Conservation (phyloP, 352 stramenopile genomes). For the Phytophthora fragariaefolia region DNA sequence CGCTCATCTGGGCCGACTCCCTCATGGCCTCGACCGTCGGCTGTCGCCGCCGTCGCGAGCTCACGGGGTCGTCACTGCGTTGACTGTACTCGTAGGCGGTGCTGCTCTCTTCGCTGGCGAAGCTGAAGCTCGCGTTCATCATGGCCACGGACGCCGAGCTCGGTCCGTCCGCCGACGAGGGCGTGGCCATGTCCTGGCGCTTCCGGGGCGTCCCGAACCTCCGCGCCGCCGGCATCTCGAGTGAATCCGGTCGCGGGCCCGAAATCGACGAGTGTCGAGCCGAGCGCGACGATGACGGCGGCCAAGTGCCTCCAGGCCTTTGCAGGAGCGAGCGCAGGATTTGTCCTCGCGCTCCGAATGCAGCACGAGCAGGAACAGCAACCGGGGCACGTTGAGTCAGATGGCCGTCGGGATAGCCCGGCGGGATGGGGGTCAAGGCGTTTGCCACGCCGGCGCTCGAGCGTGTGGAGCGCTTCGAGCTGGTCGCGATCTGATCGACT, state of each 20-base stretch:
- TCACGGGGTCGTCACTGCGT: constrained; percentile 25
- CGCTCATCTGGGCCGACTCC: constrained; percentile 38
- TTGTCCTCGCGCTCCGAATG: constrained; percentile 37
- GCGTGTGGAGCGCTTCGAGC: constrained; percentile 17
- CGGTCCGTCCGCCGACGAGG: constrained; percentile 22
- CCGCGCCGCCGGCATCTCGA: constrained; percentile 19
- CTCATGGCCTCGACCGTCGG: constrained; percentile 20
- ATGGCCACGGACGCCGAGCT: constrained; percentile 31
- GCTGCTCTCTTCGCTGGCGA: constrained; percentile 32
- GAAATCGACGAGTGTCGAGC: constrained; percentile 9
- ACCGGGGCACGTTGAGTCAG: constrained; percentile 33
- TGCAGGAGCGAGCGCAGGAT: constrained; percentile 27
- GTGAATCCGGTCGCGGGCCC: too few species aligned
- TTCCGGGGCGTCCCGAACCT: constrained; percentile 16
- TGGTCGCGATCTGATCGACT: constrained; percentile 35
- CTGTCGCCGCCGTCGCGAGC: constrained; percentile 16
- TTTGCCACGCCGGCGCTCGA: constrained; percentile 11
- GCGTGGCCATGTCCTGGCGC: constrained; percentile 16
- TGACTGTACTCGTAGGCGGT: constrained; percentile 29
- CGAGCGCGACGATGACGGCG: constrained; percentile 20
- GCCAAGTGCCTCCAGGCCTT: constrained; percentile 7
- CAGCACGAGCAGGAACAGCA: constrained; percentile 22
- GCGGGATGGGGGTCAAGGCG: constrained; percentile 25
- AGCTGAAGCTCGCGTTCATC: constrained; percentile 38
- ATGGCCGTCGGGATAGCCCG: constrained; percentile 26